A percentile compares a stretch with the other conserved stretches of the same genome.
phyloP scores from a whole-genome alignment of 805 yeast species.

The Candida palmyrensis region DNA sequence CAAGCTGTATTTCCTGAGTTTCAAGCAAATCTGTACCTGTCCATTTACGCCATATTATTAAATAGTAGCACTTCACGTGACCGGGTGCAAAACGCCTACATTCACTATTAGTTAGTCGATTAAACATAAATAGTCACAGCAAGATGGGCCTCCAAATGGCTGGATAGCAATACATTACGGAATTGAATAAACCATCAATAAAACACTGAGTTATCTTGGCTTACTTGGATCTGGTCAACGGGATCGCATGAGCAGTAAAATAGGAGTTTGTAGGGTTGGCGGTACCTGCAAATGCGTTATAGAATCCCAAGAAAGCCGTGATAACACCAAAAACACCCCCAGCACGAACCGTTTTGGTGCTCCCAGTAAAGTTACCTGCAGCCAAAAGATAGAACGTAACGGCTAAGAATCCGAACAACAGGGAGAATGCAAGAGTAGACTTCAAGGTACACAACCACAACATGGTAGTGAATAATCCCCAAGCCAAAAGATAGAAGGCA shows the following conservation, averaged over 20 bases:
- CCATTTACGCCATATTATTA: too few relatives aligned
- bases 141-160: too few relatives aligned
- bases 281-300: conserved; percentile 37
- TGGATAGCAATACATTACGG: too few relatives aligned
- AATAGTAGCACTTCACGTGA: too few relatives aligned
- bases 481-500: conserved; percentile 33
- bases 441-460: conserved; percentile 29
- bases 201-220: background rate
- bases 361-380: conserved; percentile 27
- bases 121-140: too few relatives aligned
- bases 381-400: conserved; percentile 33
- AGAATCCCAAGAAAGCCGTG: conserved; percentile 34
- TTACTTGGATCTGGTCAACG: conserved; percentile 12
- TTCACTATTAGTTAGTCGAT: too few relatives aligned
- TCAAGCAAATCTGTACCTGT: too few relatives aligned
- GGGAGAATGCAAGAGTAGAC: conserved; percentile 32
- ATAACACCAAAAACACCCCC: conserved; percentile 41
- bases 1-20: too few relatives aligned
- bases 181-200: background rate
- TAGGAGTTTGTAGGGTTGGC: conserved; percentile 33
- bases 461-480: conserved; percentile 39
- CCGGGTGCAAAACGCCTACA: too few relatives aligned
- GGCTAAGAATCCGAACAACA: conserved; percentile 25
- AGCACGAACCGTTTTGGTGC: conserved; percentile 24
- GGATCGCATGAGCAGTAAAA: conserved; percentile 24